Conservation (phyloP, 176 grass and related monocot genomes). For the Eremochloa ophiuroides region DNA sequence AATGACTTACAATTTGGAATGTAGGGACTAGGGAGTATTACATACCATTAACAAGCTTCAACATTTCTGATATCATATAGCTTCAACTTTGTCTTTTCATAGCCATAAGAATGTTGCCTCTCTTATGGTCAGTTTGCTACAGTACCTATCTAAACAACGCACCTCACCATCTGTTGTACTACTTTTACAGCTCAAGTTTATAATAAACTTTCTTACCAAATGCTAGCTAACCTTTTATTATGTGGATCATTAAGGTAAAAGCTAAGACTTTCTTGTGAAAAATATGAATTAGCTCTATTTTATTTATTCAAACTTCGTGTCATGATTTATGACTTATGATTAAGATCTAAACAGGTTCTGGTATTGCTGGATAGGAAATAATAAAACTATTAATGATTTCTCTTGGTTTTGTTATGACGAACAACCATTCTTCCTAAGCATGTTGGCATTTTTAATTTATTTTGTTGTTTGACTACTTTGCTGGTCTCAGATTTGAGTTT, state of each 20-base stretch:
- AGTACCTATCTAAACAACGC: neutral
- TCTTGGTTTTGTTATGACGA: neutral
- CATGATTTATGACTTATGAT: neutral
- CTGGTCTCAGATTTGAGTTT: constrained; percentile 24
- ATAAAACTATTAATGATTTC: neutral
- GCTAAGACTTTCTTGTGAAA: neutral
- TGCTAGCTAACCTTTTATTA: neutral
- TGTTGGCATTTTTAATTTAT: neutral
- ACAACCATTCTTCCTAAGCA: neutral
- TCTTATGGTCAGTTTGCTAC: neutral
- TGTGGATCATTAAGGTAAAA: neutral
- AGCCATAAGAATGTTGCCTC: neutral
- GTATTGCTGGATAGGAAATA: neutral
- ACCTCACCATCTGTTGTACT: neutral
- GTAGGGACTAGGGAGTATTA: too few species aligned
- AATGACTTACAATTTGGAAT: too few species aligned
- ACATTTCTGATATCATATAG: neutral
- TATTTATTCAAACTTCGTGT: neutral
- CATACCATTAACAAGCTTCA: neutral
- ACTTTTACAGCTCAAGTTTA: neutral
- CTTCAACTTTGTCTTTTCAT: neutral
- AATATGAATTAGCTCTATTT: neutral
- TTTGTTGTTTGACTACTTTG: constrained; percentile 17
- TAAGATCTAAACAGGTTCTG: neutral
- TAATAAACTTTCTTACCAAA: neutral